Percentiles rank a stretch among this genome's conserved stretches.
These are phyloP conservation scores for Cyberlindnera maritima DNA, from an alignment of 805 yeast species.

Conservation along the genomic window DNA sequence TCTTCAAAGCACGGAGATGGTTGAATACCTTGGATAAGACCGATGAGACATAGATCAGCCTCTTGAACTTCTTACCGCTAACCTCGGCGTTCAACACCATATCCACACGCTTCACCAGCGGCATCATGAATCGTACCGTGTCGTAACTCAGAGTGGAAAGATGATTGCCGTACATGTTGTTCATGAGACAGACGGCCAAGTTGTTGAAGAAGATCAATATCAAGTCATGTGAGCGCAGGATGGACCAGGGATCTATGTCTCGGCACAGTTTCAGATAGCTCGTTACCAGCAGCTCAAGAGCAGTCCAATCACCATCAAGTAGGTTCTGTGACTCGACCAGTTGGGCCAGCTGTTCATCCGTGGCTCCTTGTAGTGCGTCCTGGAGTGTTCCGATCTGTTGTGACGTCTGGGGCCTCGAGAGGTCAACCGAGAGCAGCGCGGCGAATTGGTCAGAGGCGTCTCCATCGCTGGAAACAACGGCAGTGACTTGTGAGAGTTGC, in stretches of 20 bases:
- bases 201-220: slow-evolving; percentile 45
- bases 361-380: slow-evolving; percentile 19
- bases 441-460: slow-evolving; percentile 7
- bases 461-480: not conserved
- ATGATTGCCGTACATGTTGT: slow-evolving; percentile 37
- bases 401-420: too few species aligned
- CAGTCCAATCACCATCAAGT: slow-evolving; percentile 37
- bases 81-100: slow-evolving; percentile 38
- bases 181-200: slow-evolving; percentile 47
- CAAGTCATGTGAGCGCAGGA: slow-evolving; percentile 52
- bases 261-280: slow-evolving; percentile 43
- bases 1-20: slow-evolving; percentile 31
- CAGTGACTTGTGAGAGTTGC: not conserved
- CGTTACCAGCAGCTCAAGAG: slow-evolving; percentile 43
- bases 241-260: slow-evolving; percentile 56
- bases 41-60: slow-evolving; percentile 27
- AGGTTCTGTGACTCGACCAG: slow-evolving; percentile 28
- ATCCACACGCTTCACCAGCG: slow-evolving; percentile 44
- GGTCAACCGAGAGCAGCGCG: slow-evolving; percentile 14
- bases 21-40: slow-evolving; percentile 27
- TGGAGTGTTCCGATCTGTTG: slow-evolving; percentile 16
- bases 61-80: slow-evolving; percentile 42
- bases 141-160: slow-evolving; percentile 36
- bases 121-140: slow-evolving; percentile 40
- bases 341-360: slow-evolving; percentile 7